Conservation (phyloP, 352 stramenopile species). For the Globisporangium polare region DNA sequence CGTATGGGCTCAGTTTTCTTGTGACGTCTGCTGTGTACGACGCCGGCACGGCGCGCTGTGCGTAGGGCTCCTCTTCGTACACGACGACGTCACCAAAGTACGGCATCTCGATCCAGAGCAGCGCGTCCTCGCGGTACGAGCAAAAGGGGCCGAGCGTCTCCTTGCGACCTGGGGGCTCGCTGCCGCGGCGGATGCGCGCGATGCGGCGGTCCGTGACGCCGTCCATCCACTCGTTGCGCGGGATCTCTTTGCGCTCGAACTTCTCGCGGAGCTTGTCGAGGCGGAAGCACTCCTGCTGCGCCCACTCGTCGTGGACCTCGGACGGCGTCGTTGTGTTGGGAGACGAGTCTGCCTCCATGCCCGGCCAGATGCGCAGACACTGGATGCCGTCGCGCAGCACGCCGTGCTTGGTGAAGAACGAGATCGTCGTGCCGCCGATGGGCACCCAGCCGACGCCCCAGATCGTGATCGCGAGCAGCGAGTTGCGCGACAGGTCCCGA, state of each 20-base stretch:
- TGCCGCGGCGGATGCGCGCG: slow-evolving; percentile 73
- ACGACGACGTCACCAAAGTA: slow-evolving; percentile 91
- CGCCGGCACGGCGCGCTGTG: slow-evolving; percentile 55
- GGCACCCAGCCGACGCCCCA: slow-evolving; percentile 81
- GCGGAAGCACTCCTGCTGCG: slow-evolving; percentile 69
- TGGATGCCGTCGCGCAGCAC: slow-evolving; percentile 82
- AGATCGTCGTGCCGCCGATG: slow-evolving; percentile 81
- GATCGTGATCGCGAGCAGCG: slow-evolving; percentile 78
- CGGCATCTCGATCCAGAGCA: slow-evolving; percentile 88
- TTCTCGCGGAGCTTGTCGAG: slow-evolving; percentile 87
- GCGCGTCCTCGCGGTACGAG: slow-evolving; percentile 71
- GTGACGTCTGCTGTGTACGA: slow-evolving; percentile 53
- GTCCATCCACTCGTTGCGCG: slow-evolving; percentile 90
- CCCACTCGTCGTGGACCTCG: slow-evolving; percentile 74
- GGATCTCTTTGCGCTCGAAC: slow-evolving; percentile 86
- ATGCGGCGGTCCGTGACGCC: slow-evolving; percentile 84
- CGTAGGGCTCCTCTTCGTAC: slow-evolving; percentile 91
- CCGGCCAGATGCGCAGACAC: slow-evolving; percentile 83
- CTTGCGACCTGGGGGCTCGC: slow-evolving; percentile 63
- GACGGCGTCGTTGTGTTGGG: slow-evolving; percentile 57
- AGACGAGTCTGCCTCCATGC: slow-evolving; percentile 63
- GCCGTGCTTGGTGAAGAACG: slow-evolving; percentile 86
- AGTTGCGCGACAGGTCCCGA: slow-evolving; percentile 83
- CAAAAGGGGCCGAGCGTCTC: slow-evolving; percentile 76
- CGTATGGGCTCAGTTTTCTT: slow-evolving; percentile 34